Base-by-base conservation (phyloP, 2,329 filamentous ascomycete genomes). In the Cladophialophora bantiana region DNA sequence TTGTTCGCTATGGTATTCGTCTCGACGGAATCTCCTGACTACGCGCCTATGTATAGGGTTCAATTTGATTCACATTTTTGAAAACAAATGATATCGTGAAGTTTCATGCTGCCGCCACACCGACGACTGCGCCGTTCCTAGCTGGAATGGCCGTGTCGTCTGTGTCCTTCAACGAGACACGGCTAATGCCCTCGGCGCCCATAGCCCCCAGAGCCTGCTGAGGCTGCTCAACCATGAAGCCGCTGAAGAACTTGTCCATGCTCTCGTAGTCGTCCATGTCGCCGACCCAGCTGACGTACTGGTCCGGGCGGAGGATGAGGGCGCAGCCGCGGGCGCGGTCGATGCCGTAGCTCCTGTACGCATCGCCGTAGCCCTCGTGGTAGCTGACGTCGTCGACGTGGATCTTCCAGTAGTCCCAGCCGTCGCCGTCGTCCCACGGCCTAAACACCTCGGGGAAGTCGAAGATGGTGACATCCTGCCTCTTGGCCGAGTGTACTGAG, bases 261-360 rank as follows among this genome's bases (percentile, higher is more conserved):
- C 48, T 57, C 9, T 68, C 69, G 48, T 66, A 68, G 34, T 68
- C 72, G 31, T 73, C 71, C 57, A 72, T 45, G 7, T 45, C 35
- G 5, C 72, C 70, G 7, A 73, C 61, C 32, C 59, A 77, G 6
- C 69, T 66, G 36, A 91, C 84, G 76, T 92, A 88, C 74, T 90
- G 88, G 78, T 92, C 90, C 2, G 90, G 90, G 57, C 90, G 77
- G 1, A 88, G 79, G 1, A 89, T 78, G 0, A 90, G 83, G 3
- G 88, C 77, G 68, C 85, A 87, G 0, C 89, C 89, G 20, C 77
- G 76, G 61, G 83, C 78, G 18, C 70, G 74, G 69, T 87, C 81
- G 1, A 92, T 80, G 0, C 88, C 89, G 65, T 88, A 89, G 3
- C 81, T 82, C 64, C 83, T 78, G 72, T 76, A 87, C 3, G 55